These are phyloP conservation scores for Nitzschia palea DNA, from an alignment of 108 stramenopile genomes.

Conservation along the genomic window DNA sequence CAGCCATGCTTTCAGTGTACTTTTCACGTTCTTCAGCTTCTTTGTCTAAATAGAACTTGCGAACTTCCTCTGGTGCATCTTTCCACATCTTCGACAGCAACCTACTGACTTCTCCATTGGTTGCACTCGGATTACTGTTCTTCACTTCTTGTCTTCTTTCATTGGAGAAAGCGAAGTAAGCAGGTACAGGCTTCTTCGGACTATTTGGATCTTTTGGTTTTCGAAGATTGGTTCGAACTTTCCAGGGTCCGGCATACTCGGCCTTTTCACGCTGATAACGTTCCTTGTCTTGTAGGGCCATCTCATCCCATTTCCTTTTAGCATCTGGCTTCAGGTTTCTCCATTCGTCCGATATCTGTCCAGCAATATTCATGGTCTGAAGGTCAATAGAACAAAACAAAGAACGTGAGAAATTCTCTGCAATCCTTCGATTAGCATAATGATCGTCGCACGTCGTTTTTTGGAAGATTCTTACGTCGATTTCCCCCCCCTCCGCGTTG, in stretches of 20 bases:
- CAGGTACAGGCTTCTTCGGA: constrained; percentile 16
- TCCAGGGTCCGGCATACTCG: constrained; percentile 10
- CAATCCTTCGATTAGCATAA: no score
- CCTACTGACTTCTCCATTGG: constrained; percentile 12
- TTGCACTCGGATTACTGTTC: background rate
- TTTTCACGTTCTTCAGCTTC: background rate
- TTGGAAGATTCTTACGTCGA: constrained; percentile 23
- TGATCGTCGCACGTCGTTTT: no score
- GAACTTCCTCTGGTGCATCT: background rate
- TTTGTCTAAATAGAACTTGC: background rate
- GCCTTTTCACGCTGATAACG: constrained; percentile 6
- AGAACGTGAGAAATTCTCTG: no score
- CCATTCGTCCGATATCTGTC: constrained; percentile 37
- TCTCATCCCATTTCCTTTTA: constrained; percentile 18
- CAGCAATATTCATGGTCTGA: constrained; percentile 42
- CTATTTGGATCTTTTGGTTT: background rate
- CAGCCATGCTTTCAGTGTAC: constrained; percentile 2
- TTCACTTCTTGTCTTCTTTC: constrained; percentile 8
- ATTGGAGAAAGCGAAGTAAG: constrained; percentile 17
- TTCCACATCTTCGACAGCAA: constrained; percentile 20
- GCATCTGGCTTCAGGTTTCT: constrained; percentile 19
- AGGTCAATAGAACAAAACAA: no score
- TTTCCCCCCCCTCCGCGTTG: constrained; percentile 7
- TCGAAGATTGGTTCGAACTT: background rate
- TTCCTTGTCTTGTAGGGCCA: background rate